phyloP scores from a whole-genome alignment of 768 basidiomycete species.

The Agrocybe praecox region DNA sequence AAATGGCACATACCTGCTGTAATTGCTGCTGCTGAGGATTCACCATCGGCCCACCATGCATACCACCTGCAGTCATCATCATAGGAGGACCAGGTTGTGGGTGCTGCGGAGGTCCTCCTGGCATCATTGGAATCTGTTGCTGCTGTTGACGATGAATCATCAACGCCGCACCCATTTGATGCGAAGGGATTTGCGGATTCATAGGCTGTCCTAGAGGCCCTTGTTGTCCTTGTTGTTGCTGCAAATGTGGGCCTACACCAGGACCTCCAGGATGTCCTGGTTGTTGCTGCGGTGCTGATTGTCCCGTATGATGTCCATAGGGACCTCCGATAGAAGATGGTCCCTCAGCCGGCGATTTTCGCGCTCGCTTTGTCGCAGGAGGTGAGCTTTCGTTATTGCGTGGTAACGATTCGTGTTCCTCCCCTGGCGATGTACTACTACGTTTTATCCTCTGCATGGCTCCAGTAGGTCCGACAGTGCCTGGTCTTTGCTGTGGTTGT shows the following conservation, averaged over 20 bases:
- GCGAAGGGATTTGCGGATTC: constrained; percentile 1
- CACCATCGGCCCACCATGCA: background rate
- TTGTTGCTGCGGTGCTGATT: background rate
- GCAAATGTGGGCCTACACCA: background rate
- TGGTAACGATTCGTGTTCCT: constrained; percentile 56
- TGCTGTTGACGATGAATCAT: constrained; percentile 2
- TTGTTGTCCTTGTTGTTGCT: background rate
- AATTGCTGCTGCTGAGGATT: constrained; percentile 2
- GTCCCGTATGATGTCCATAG: constrained; percentile 14
- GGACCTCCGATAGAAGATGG: constrained; percentile 11
- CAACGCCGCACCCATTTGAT: background rate
- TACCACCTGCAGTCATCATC: background rate
- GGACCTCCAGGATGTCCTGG: background rate
- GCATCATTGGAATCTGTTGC: constrained; percentile 10
- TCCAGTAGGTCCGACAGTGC: constrained; percentile 20
- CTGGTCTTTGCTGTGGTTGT: constrained; percentile 31
- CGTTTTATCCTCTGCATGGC: constrained; percentile 44
- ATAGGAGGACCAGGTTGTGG: background rate
- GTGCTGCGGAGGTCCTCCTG: background rate
- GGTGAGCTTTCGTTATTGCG: constrained; percentile 57
- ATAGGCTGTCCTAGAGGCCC: constrained; percentile 8
- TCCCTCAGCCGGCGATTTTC: constrained; percentile 53
- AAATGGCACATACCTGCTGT: constrained; percentile 3
- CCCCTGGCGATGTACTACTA: constrained; percentile 63
- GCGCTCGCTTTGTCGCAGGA: constrained; percentile 55